Evolutionary conservation across 176 grass and related monocot species (phyloP).

Genomic region (Zea luxurians): DNA sequence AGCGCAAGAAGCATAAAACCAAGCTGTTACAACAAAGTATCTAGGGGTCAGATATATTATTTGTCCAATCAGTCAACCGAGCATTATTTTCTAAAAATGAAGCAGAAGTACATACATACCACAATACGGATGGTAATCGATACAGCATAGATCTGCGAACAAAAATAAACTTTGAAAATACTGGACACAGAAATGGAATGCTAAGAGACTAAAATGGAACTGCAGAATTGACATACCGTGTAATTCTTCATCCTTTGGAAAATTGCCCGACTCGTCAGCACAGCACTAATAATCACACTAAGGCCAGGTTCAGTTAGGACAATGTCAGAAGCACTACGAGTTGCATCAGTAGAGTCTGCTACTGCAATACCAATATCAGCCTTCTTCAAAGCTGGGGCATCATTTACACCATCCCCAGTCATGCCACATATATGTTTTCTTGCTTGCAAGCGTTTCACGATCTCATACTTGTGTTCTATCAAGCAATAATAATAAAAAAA

Average conservation of each 20-base stretch:
- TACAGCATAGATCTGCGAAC: conserved; percentile 86
- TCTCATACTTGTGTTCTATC: conserved; percentile 95
- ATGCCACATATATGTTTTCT: conserved; percentile 91
- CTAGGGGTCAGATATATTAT: conserved; percentile 12
- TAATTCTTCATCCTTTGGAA: conserved; percentile 97
- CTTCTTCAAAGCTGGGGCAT: conserved; percentile 89
- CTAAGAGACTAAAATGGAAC: background rate
- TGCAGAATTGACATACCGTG: conserved; percentile 49
- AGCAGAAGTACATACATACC: conserved; percentile 41
- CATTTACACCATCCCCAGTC: conserved; percentile 94
- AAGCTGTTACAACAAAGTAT: conserved; percentile 55
- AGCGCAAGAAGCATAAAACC: conserved; percentile 94
- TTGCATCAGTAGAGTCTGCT: conserved; percentile 80
- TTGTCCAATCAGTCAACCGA: background rate
- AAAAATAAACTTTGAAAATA: conserved; percentile 28
- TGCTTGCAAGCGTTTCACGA: conserved; percentile 86
- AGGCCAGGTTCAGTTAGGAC: conserved; percentile 86
- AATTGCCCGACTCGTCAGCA: conserved; percentile 89
- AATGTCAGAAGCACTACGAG: conserved; percentile 85
- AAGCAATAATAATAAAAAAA: background rate
- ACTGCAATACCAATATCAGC: conserved; percentile 96
- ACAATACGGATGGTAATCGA: conserved; percentile 98
- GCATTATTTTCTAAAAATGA: background rate
- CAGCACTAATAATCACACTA: conserved; percentile 93
- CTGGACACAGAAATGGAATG: background rate